Base-by-base conservation (phyloP, 192 early-diverging fungal genomes). In the Podila minutissima region DNA sequence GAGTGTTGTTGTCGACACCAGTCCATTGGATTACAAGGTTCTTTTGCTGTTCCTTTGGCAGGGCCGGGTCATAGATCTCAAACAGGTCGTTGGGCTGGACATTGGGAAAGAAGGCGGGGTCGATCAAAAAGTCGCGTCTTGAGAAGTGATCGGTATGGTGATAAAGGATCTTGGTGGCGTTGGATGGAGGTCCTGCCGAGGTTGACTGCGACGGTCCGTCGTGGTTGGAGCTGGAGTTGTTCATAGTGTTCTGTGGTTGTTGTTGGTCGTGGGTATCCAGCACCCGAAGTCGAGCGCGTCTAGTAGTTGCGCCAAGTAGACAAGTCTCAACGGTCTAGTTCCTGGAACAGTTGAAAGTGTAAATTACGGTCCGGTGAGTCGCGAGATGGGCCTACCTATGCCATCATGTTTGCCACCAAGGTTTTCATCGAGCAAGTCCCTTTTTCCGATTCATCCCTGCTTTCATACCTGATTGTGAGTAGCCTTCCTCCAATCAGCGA, bases 31-130 rank as follows among this genome's bases (percentile, higher is more conserved):
- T 83, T 22, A 93, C 68, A 32, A 92, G 75, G 33, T 68, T 83
- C 50, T 85, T 74, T 15, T 75, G 48, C 5, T 67, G 46, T 26
- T 75, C 74, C 0, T 46, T 49, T 19, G 77, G 60, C 48, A 83
- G 59, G 15, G 66, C 67, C 6, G 85, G 78, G 49, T 83, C 85
- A 60, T 84, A 86, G 41, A 95, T 86, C 64, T 90, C 88, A 28
- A 95, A 83, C 24, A 94, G 69, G 70, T 94, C 91, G 32, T 91
- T 92, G 20, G 83, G 74, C 49, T 76, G 67, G n/a, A 90, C 71
- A 19, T 74, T 86, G 5, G 90, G 88, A 66, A 95, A 91, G 31
- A 67, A 71, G 59, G 93, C 89, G 1, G 93, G 92, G 67, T 94
- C 92, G 24, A 95, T 75, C 6, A 95, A 78, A 57, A 93, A 76